Percentiles rank a stretch among this genome's conserved stretches.
phyloP scores from a whole-genome alignment of 108 stramenopile genomes.

The Pseudonitzschia pungens region DNA sequence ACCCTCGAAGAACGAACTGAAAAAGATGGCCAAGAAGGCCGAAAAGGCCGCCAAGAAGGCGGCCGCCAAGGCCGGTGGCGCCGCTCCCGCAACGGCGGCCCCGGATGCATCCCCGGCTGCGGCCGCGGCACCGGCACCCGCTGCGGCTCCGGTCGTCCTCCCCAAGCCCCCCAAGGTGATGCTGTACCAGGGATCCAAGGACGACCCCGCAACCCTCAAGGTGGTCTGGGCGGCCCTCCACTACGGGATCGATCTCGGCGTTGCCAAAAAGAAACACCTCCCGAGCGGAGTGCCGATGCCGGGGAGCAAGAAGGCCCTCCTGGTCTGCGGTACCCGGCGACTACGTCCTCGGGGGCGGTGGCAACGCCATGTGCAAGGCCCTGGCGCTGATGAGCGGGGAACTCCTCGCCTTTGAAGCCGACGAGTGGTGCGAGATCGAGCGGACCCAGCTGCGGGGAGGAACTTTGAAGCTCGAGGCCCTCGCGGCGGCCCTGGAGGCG shows the following conservation, averaged over 20 bases:
- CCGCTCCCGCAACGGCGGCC: conserved; percentile 15
- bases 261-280: conserved; percentile 31
- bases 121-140: conserved; percentile 10
- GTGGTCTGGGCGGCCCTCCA: conserved; percentile 61
- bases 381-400: conserved; percentile 36
- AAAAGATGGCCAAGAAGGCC: conserved; percentile 81
- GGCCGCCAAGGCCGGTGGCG: conserved; percentile 40
- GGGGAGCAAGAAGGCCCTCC: conserved; percentile 36
- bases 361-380: conserved; percentile 81
- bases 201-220: conserved; percentile 60
- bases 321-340: conserved; percentile 43
- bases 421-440: conserved; percentile 87
- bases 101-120: conserved; percentile 13
- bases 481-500: conserved; percentile 25
- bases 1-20: conserved; percentile 79
- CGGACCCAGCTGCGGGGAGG: conserved; percentile 53
- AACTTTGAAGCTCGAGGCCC: conserved; percentile 18
- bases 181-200: conserved; percentile 24
- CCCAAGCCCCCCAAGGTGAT: conserved; percentile 38
- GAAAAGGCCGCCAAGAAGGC: conserved; percentile 75
- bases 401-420: conserved; percentile 36
- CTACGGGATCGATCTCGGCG: conserved; percentile 48
- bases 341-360: conserved; percentile 61
- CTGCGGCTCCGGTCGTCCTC: neutral
- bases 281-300: conserved; percentile 16